Evolutionary conservation across 2,329 filamentous ascomycete species (phyloP), one percentile per base, ranked within the genome.

Genomic region (Cladobotryum mycophilum): DNA sequence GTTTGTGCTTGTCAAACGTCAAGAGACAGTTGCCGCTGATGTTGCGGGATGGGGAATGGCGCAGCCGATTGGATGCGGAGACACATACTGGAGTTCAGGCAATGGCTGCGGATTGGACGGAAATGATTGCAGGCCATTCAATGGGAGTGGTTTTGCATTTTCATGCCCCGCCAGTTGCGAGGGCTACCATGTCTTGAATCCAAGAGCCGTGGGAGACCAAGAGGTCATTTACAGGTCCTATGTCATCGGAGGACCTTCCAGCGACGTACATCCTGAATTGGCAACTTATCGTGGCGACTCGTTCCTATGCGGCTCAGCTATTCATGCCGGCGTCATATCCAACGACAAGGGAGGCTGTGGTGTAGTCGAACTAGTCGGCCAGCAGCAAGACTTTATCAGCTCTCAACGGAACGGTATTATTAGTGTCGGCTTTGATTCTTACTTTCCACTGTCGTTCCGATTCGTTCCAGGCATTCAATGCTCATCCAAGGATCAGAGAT

Each of bases 261-360:
- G 69, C 45, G 69, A 75, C 25, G 58, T 61, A 5, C 66, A 62
- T 30, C 63, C 69, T 15, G 61, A 65, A 3, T 55, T 67, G 33
- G 78, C 85, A 0, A 74, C 87, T 18, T 97, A 97, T 66, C 86
- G 93, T 15, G 89, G 87, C 9, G 90, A 96, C 67, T 95, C 89
- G 13, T 95, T 88, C 69, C 85, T 96, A 49, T 96, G 90, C 63
- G 85, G 83, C 52, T 79, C 90, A 12, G 90, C 89, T 34, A 88
- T 95, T 45, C 90, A 96, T 63, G 83, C 89, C 1, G 90, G 89
- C 17, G 76, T 91, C 59, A 81, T 95, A 53, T 81, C 80, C 35
- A 81, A 90, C 60, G 69, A 74, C 0, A 73, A 79, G 30, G 90
- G 90, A 36, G 90, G 90, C 1, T 96, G 90, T 59, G 90, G 90